Percentiles rank a stretch among this genome's conserved stretches.
Evolutionary conservation across 306 rosid species (phyloP).

Genomic region (Castanea sativa): DNA sequence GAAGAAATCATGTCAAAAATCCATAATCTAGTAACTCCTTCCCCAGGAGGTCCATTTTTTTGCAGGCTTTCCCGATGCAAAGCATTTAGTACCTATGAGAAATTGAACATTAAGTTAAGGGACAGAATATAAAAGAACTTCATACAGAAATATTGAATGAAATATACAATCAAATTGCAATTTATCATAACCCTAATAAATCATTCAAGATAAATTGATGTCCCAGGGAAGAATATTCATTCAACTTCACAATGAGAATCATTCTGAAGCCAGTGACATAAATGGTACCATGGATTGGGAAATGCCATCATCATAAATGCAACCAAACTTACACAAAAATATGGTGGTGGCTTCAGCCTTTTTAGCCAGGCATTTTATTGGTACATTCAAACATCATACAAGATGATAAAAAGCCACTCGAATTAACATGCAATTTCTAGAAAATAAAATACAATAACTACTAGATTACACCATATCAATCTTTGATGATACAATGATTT

Average conservation of each 20-base stretch:
- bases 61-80: conserved; percentile 85
- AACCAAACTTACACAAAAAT: too few species aligned
- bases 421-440: not conserved
- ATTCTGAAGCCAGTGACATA: not conserved
- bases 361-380: not conserved
- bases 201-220: not conserved
- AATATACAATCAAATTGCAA: not conserved
- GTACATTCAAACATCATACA: not conserved
- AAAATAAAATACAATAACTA: not conserved
- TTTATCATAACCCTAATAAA: not conserved
- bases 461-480: not conserved
- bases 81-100: conserved; percentile 66
- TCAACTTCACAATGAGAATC: not conserved
- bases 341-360: too few species aligned
- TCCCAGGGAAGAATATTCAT: not conserved
- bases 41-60: conserved; percentile 89
- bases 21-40: conserved; percentile 68
- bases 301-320: too few species aligned
- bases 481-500: not conserved
- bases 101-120: not conserved
- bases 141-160: not conserved
- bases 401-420: not conserved
- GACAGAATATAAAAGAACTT: not conserved
- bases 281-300: not conserved
- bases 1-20: not conserved